Evolutionary conservation across 2,329 filamentous ascomycete genomes (phyloP).

Genomic region (Rhexocercosporidium sp.): DNA sequence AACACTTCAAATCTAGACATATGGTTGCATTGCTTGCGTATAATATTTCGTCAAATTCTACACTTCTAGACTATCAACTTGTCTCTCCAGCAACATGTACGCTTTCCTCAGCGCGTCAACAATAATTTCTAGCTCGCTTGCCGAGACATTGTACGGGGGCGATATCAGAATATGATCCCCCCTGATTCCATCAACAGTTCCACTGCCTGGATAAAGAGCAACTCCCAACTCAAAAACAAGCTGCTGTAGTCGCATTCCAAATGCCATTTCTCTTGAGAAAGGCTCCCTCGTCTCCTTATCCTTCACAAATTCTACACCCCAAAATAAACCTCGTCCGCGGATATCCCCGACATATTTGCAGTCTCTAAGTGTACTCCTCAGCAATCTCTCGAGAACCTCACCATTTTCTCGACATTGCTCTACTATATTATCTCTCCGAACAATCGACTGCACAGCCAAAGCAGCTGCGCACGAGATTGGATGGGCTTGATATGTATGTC

Average conservation of each 20-base stretch:
- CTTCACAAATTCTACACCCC: constrained; percentile 57
- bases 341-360: constrained; percentile 60
- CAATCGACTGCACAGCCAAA: constrained; percentile 62
- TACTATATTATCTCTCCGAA: constrained; percentile 60
- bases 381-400: constrained; percentile 45
- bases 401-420: constrained; percentile 61
- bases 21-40: neutral
- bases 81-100: neutral
- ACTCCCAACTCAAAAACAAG: constrained; percentile 41
- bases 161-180: constrained; percentile 66
- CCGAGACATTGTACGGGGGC: constrained; percentile 61
- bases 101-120: neutral
- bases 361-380: constrained; percentile 48
- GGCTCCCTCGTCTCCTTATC: constrained; percentile 52
- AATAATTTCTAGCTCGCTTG: neutral
- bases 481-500: constrained; percentile 61
- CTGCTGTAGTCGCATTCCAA: constrained; percentile 55
- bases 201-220: constrained; percentile 60
- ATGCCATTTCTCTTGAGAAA: constrained; percentile 45
- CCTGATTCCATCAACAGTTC: constrained; percentile 56
- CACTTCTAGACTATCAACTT: neutral
- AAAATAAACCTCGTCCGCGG: constrained; percentile 61
- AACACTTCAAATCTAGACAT: no score
- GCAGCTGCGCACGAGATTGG: constrained; percentile 62
- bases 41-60: neutral